phyloP scores from a whole-genome alignment of 306 rosid species.

The Castanea mollissima region DNA sequence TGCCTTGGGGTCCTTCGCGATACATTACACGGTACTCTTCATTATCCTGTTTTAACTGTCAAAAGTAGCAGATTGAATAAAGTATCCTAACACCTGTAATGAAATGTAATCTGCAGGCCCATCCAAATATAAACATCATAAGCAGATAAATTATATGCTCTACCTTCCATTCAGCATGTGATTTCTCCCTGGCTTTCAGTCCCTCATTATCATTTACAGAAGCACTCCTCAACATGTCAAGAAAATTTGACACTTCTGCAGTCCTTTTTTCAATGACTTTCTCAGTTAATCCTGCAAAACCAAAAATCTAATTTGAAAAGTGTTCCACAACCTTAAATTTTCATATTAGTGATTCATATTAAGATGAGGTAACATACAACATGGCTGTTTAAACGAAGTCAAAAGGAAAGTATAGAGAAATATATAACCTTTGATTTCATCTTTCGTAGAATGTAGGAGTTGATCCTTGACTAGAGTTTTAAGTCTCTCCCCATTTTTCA shows the following conservation, averaged over 20 bases:
- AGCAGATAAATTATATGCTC: slow-evolving; percentile 26
- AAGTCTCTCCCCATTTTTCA: slow-evolving; percentile 48
- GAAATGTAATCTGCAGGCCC: not conserved
- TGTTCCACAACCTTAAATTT: not conserved
- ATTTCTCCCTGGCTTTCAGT: slow-evolving; percentile 27
- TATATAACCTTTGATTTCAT: slow-evolving; percentile 51
- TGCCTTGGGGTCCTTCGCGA: slow-evolving; percentile 81
- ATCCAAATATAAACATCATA: slow-evolving; percentile 14
- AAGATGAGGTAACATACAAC: not conserved
- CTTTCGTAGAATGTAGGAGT: slow-evolving; percentile 40
- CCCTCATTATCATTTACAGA: slow-evolving; percentile 38
- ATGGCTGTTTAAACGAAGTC: slow-evolving; percentile 5
- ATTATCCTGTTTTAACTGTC: slow-evolving; percentile 86
- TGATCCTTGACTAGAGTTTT: slow-evolving; percentile 62
- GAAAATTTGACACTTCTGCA: slow-evolving; percentile 61
- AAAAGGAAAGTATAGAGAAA: slow-evolving; percentile 9
- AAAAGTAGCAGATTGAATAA: slow-evolving; percentile 23
- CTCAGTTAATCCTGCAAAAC: slow-evolving; percentile 47
- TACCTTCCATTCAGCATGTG: slow-evolving; percentile 80
- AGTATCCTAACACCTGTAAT: not conserved
- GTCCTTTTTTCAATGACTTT: slow-evolving; percentile 52
- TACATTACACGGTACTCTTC: slow-evolving; percentile 96
- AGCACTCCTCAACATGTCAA: slow-evolving; percentile 82
- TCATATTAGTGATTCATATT: not conserved
- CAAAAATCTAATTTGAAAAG: slow-evolving; percentile 17